Evolutionary conservation across 2,329 filamentous ascomycete species (phyloP), one percentile per base, ranked within the genome.

Genomic region (Drechslerella coelobrocha): DNA sequence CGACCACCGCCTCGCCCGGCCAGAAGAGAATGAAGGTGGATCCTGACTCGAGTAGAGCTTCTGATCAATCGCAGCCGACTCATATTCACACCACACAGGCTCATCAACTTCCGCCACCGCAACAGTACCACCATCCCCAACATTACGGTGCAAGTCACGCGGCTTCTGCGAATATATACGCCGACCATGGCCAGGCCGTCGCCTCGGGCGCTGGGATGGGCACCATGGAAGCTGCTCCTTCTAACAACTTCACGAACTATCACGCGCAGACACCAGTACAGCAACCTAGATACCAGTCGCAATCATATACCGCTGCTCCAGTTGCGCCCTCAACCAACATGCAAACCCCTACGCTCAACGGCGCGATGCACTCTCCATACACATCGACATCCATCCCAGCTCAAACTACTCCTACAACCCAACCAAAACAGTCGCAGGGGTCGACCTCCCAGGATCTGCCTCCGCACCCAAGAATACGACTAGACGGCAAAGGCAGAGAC

Each of bases 121-220:
- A 68, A 50, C 62, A 68, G 55, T 68, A 68, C 62, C 62, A 68
- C 55, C 62, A 68, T 34, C 27, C 62, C 54, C 54, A 68, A 37
- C 62, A 68, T 31, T 68, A 68, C 43, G 55, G 48, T 68, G 55
- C 50, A 23, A 34, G 62, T 52, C 62, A 68, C 39, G 39, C 62
- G 34, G 21, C 62, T 24, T 61, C 62, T 17, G 62, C 62, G 34
- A 68, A 60, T 47, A 43, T 68, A 39, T 68, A 68, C 19, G 31
- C 48, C 31, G 62, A 68, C 55, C 62, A 68, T 23, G 21, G 47
- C 29, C 62, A 68, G 24, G 62, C 62, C 34, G 62, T 68, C 31
- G 62, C 48, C 45, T 52, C 55, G 27, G 55, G 55, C 27, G 55
- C 55, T 51, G 55, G 47, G 19, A 61, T 60, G 61, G 61, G 52